Conservation (phyloP, 1,139 yeast genomes). For the Magnusiomyces paraingens region DNA sequence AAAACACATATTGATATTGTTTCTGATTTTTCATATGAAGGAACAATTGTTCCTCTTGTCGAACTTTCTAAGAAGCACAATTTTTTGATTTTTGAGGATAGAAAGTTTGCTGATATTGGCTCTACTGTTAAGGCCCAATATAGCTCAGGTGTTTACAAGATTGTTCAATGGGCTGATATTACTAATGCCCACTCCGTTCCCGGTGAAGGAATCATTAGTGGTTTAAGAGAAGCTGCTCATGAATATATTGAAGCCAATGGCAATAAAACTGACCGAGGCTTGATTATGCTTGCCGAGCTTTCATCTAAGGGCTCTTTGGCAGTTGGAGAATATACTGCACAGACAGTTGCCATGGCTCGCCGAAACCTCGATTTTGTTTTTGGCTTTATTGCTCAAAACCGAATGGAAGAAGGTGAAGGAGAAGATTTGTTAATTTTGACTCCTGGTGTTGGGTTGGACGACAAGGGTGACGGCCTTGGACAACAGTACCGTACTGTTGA, state of each 20-base stretch:
- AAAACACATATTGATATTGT: slow-evolving; percentile 94
- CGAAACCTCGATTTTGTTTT: slow-evolving; percentile 81
- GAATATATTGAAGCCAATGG: slow-evolving; percentile 48
- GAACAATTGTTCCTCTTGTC: slow-evolving; percentile 67
- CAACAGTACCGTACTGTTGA: slow-evolving; percentile 94
- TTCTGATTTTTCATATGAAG: slow-evolving; percentile 78
- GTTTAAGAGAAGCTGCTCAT: slow-evolving; percentile 73
- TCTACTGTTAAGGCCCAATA: slow-evolving; percentile 94
- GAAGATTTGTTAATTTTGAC: slow-evolving; percentile 96
- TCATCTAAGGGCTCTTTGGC: slow-evolving; percentile 93
- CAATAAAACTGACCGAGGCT: slow-evolving; percentile 49
- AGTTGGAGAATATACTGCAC: slow-evolving; percentile 77
- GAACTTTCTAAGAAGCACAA: slow-evolving; percentile 67
- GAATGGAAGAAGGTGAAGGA: slow-evolving; percentile 58
- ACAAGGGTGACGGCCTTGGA: slow-evolving; percentile 93
- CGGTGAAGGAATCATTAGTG: slow-evolving; percentile 88
- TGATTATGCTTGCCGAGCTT: slow-evolving; percentile 91
- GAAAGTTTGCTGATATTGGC: slow-evolving; percentile 99
- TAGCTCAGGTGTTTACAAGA: slow-evolving; percentile 79
- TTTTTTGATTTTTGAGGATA: slow-evolving; percentile 86
- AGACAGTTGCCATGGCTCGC: slow-evolving; percentile 87
- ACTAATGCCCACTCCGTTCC: slow-evolving; percentile 98
- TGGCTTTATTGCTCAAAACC: slow-evolving; percentile 92
- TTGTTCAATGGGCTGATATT: slow-evolving; percentile 92
- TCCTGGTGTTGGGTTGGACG: slow-evolving; percentile 97